These are phyloP conservation scores for Dryas octopetala DNA, from an alignment of 306 rosid genomes.

Conservation along the genomic window DNA sequence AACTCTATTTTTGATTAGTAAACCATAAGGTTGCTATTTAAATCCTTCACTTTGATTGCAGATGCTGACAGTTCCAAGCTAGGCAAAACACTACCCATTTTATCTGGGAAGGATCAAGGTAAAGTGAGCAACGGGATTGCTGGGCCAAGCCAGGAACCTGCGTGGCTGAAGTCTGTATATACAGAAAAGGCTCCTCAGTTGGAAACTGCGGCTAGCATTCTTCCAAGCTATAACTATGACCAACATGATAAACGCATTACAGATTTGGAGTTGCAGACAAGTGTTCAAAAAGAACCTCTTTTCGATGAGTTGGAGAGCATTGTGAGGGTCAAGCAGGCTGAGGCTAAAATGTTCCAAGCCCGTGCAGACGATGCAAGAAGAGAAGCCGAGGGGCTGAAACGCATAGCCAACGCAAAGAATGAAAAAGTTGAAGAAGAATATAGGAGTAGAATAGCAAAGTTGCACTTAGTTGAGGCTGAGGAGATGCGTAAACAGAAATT, in stretches of 20 bases:
- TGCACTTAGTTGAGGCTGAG: constrained; percentile 68
- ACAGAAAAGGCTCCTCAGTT: constrained; percentile 59
- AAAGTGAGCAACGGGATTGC: constrained; percentile 59
- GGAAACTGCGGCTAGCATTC: constrained; percentile 61
- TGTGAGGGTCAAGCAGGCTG: constrained; percentile 77
- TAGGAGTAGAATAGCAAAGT: constrained; percentile 59
- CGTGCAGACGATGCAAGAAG: constrained; percentile 94
- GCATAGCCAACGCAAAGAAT: constrained; percentile 81
- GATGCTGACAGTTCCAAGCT: constrained; percentile 74
- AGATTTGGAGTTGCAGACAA: constrained; percentile 62
- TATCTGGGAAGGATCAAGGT: constrained; percentile 56
- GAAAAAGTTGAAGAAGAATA: constrained; percentile 86
- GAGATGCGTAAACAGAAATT: constrained; percentile 70
- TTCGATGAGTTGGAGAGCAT: constrained; percentile 87
- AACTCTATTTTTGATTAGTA: neutral
- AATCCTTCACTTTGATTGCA: constrained; percentile 41
- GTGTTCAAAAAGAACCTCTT: constrained; percentile 63
- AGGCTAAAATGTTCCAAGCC: constrained; percentile 90
- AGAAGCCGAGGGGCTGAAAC: constrained; percentile 86
- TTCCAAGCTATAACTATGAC: constrained; percentile 61
- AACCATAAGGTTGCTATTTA: constrained; percentile 26
- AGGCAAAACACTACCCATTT: constrained; percentile 30
- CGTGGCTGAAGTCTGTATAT: constrained; percentile 71
- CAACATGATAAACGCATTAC: constrained; percentile 56
- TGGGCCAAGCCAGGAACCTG: constrained; percentile 77